Evolutionary conservation across 371 early-diverging fungal species (phyloP), one percentile per base, ranked within the genome.

Genomic region (Mortierella sp.): DNA sequence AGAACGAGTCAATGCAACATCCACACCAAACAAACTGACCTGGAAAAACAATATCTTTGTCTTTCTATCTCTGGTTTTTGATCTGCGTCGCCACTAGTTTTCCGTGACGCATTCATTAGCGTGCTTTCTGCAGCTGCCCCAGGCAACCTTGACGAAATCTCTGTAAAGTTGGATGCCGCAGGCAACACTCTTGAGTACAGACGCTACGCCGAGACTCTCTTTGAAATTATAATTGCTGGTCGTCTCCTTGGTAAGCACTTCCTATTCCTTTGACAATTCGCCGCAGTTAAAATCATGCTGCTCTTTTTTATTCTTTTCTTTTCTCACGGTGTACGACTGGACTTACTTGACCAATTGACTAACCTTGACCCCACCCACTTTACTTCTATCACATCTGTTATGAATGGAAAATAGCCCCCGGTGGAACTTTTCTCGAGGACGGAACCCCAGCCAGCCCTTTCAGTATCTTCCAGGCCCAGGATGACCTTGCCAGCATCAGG

Each of bases 151-250:
- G 92, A 94, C 71, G 92, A 91, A 74, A 89, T 96, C 75, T 92
- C 94, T 54, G 76, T 89, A 83, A 91, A 92, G 80, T 93, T 98
- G 80, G 98, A 98, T 90, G 85, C 87, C 46, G 94, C 94, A 73
- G 97, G 95, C 76, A 95, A 95, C 81, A 96, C 95, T 81, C 94
- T 97, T 83, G 98, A 97, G 83, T 97, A 96, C 91, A 95, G 96
- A 88, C 95, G 96, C 86, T 98, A 98, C 95, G 96, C 94, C 78
- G 98, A 98, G 83, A 91, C 96, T 48, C 93, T 98, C 79, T 98
- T 97, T 89, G 98, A 98, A 91, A 89, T 97, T 73, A 90, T 97
- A 84, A 93, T 97, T 81, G 94, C 95, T 76, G 98, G 98, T 75
- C 97, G 97, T 81, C 93, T 97, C 75, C 89, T 96, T 81, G 96